phyloP scores from a whole-genome alignment of 2,329 filamentous ascomycete genomes.

The Blumeriella jaapii region DNA sequence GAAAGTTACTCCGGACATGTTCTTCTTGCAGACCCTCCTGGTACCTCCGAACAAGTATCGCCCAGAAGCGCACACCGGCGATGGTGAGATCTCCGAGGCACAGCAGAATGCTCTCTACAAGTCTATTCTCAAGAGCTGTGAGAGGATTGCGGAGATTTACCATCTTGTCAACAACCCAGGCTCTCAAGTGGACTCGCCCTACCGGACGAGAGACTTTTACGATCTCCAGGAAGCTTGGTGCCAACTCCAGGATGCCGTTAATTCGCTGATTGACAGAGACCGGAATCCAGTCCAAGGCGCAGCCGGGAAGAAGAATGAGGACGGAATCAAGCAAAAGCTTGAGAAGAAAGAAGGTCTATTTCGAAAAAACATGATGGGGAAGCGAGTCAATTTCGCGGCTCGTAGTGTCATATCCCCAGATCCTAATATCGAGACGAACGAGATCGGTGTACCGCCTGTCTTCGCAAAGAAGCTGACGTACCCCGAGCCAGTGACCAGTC shows the following conservation, averaged over 20 bases:
- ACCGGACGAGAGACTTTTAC: conserved; percentile 50
- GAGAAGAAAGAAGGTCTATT: conserved; percentile 99
- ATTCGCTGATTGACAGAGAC: conserved; percentile 83
- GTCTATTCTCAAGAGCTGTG: conserved; percentile 65
- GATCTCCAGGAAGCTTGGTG: conserved; percentile 76
- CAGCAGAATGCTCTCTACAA: conserved; percentile 85
- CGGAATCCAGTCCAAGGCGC: conserved; percentile 72
- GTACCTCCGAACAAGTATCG: conserved; percentile 89
- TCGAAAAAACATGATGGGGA: conserved; percentile 99
- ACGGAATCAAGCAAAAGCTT: conserved; percentile 93
- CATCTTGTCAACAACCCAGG: conserved; percentile 42
- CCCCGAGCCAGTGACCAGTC: conserved; percentile 91
- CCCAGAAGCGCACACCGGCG: conserved; percentile 72
- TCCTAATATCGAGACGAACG: conserved; percentile 97
- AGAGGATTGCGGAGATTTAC: conserved; percentile 62
- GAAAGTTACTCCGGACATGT: conserved; percentile 71
- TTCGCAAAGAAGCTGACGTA: conserved; percentile 95
- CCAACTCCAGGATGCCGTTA: conserved; percentile 77
- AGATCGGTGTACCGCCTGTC: conserved; percentile 96
- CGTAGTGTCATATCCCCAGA: conserved; percentile 97
- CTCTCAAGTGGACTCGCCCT: conserved; percentile 11
- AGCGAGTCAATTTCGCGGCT: conserved; percentile 96
- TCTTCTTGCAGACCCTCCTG: conserved; percentile 77
- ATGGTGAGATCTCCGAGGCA: conserved; percentile 73
- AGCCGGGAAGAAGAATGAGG: conserved; percentile 68